Evolutionary conservation across 345 rosid genomes (phyloP), one percentile per base, ranked within the genome.

Genomic region (Draba incana): DNA sequence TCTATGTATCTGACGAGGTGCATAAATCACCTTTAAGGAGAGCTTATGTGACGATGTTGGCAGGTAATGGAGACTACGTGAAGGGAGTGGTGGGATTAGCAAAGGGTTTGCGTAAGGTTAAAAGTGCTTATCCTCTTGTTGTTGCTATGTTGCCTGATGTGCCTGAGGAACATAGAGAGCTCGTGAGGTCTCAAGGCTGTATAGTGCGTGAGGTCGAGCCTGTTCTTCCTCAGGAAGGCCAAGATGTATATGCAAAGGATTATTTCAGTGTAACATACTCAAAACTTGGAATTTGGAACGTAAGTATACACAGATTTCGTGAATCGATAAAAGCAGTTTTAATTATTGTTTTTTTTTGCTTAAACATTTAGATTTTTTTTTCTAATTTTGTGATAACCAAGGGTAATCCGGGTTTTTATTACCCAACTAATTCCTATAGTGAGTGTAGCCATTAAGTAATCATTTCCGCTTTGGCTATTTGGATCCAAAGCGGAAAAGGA

Each of bases 81-180:
- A 85, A 89, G 54, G 96, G 96, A 27, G 91, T 81, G 7, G 89
- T 84, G 12, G 93, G 89, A 13, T 43, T 89, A 64, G 93, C 84
- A 46, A 89, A 89, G 74, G 96, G 93, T 6, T 62, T 89, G 69
- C 80, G 88, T 38, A 89, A 85, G 75, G 86, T 59, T 0, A 75
- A 69, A 49, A 87, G 84, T 52, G 80, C 63, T 6, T 85, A 87
- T 58, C 91, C 89, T 37, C 85, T 87, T 0, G 81, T 87, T 60
- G 96, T 87, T 46, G 93, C 96, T 11, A 10, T 84, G 6, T 70
- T 89, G 72, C 91, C 89, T 10, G 89, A 89, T 33, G 96, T 89
- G 4, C 96, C 96, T 0, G 83, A 77, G 65, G 93, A 84, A 14
- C 96, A 89, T 79, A 81, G 88, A n/a, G 57, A 75, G 72, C 75